A percentile compares a stretch with the other conserved stretches of the same genome.
phyloP scores from a whole-genome alignment of 257 asterid genomes.

The Salvia hispanica region DNA sequence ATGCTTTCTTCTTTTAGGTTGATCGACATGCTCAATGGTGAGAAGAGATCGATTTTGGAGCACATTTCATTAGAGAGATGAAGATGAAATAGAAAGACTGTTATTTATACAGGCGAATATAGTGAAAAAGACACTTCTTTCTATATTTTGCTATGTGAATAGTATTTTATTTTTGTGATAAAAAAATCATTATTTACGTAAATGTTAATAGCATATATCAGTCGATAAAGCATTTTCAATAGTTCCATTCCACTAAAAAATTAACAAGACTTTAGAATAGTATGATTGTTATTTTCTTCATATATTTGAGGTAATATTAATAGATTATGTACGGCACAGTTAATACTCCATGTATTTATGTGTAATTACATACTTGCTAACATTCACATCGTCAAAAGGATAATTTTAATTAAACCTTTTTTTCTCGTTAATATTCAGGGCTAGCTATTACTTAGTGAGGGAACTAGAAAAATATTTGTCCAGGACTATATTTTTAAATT shows the following conservation, averaged over 20 bases:
- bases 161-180: background rate
- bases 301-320: no score
- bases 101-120: constrained; percentile 6
- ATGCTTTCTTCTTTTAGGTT: constrained; percentile 9
- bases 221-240: background rate
- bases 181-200: background rate
- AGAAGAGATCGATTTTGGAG: constrained; percentile 19
- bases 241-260: constrained; percentile 4
- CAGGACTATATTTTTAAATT: no score
- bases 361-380: no score
- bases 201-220: constrained; percentile 1
- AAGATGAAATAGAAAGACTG: background rate
- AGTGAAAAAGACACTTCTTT: background rate
- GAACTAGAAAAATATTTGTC: no score
- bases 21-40: constrained; percentile 25
- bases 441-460: no score
- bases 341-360: background rate
- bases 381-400: background rate
- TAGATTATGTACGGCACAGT: background rate
- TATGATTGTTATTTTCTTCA: no score
- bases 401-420: background rate
- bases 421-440: background rate
- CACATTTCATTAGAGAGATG: constrained; percentile 30
- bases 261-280: constrained; percentile 8
- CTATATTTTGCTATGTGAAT: background rate